Evolutionary conservation across 495 filamentous ascomycete species (phyloP), one percentile per base, ranked within the genome.

Genomic region (Lasiosphaeria miniovina): DNA sequence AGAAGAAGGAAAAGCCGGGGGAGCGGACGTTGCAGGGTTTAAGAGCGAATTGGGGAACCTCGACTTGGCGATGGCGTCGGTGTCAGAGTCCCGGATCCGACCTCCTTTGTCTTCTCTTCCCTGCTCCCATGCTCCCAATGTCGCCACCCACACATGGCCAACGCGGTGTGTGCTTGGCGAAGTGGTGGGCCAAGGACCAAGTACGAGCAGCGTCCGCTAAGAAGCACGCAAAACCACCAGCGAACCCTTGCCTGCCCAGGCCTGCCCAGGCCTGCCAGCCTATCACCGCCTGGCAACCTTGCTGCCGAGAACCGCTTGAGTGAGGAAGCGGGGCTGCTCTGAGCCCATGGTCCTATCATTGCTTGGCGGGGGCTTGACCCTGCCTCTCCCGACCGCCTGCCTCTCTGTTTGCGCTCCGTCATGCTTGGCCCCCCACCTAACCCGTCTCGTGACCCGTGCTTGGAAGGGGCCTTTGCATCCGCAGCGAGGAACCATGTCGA

Each of bases 51-150:
- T 10, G 11, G 41, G 41, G 41, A 12, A n/a, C 12, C 6, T 4
- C 12, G n/a, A 45, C 41, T 45, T 45, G 41, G 41, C 41, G 41
- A 45, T 45, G 41, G 41, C 41, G 41, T 45, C 41, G 41, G 41
- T 45, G 41, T 45, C 15, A 14, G 41, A 4, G 12, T 45, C 41
- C 38, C 38, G 38, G 38, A 41, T 41, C 38, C 38, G 38, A 41
- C 12, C 38, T 41, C 12, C 6, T 14, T 45, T 45, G 41, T 14
- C 4, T 45, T 45, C 12, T n/a, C 4, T 45, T 12, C 15, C 41
- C 11, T 45, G 11, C 41, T 12, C 41, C 41, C 41, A 45, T 14
- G 41, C 41, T 14, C n/a, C n/a, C n/a, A n/a, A n/a, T n/a, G 41
- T 12, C 6, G 38, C 41, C 41, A 45, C 41, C 15, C 41, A 45